Base-by-base conservation (phyloP, 1,284 basidiomycete genomes). In the Ceratobasidium sp. region DNA sequence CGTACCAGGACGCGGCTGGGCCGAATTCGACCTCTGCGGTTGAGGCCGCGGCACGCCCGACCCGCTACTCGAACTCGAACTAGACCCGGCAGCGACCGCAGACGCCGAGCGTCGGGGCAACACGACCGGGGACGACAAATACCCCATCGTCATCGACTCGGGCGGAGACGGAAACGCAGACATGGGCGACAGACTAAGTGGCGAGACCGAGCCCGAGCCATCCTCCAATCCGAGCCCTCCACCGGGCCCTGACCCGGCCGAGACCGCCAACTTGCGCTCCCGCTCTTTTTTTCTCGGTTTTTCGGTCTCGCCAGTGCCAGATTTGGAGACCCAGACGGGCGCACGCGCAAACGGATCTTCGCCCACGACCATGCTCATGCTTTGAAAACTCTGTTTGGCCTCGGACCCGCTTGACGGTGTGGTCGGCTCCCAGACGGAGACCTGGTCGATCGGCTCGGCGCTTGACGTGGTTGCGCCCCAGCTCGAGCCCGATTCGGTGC, bases 331-430 rank as follows among this genome's bases (percentile, higher is more conserved):
- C 12, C n/a, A 71, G 1, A 71, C 56, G 1, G 69, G 69, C 15
- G 38, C 38, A 1, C 56, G 54, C 7, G 69, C 69, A 61, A 71
- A 71, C 56, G 69, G 69, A 28, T 71, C 69, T 10, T 71, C 69
- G 57, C 54, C 69, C 15, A 61, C 54, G 38, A 48, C 15, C 69
- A 44, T 71, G 23, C 54, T 42, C 15, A 67, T 15, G 17, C 56
- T 48, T 33, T 70, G 68, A 50, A 71, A 71, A 57, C 69, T 71
- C 52, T 57, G 52, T 57, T 71, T 71, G 28, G 56, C 15, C 5
- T 71, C 69, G 40, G 69, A 59, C 26, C 33, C 69, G 15, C 54
- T 59, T n/a, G 69, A 71, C 1, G 69, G 69, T 3, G 69, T 71
- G 1, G 69, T 57, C 3, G 56, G 69, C 44, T 71, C 69, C 52